A percentile compares a stretch with the other conserved stretches of the same genome.
Evolutionary conservation across 176 grass and related monocot genomes (phyloP).

Genomic region (Eleusine coracana): DNA sequence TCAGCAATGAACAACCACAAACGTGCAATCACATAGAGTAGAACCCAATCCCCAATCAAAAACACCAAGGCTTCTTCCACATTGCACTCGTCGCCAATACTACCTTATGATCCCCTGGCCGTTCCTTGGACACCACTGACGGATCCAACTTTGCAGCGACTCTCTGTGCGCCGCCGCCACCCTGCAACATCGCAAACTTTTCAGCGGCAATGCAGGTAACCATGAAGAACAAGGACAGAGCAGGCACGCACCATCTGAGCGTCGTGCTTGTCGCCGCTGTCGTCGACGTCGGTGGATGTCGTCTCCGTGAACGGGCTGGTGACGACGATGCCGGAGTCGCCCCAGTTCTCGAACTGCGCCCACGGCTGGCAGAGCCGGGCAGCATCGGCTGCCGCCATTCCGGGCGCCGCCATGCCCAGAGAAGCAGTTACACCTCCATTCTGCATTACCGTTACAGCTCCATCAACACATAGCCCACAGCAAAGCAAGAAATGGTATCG

Average conservation of each 20-base stretch:
- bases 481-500: neutral
- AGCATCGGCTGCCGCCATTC: slow-evolving; percentile 35
- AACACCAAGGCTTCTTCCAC: neutral
- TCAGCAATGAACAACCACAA: neutral
- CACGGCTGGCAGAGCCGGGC: slow-evolving; percentile 45
- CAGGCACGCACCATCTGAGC: neutral
- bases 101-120: slow-evolving; percentile 74
- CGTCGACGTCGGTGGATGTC: slow-evolving; percentile 68
- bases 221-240: neutral
- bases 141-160: slow-evolving; percentile 38
- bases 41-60: neutral
- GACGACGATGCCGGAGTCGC: slow-evolving; percentile 65
- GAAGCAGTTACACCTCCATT: slow-evolving; percentile 10
- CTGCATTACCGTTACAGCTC: neutral
- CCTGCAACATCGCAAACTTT: neutral
- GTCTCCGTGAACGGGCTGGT: slow-evolving; percentile 65
- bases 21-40: neutral
- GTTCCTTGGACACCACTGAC: slow-evolving; percentile 55
- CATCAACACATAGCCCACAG: neutral
- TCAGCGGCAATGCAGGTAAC: neutral
- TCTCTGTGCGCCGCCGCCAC: neutral
- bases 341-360: slow-evolving; percentile 77
- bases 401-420: slow-evolving; percentile 56
- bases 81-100: neutral
- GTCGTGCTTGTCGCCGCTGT: slow-evolving; percentile 44